Conservation (phyloP, 371 early-diverging fungal species). For the Zychaea mexicana region DNA sequence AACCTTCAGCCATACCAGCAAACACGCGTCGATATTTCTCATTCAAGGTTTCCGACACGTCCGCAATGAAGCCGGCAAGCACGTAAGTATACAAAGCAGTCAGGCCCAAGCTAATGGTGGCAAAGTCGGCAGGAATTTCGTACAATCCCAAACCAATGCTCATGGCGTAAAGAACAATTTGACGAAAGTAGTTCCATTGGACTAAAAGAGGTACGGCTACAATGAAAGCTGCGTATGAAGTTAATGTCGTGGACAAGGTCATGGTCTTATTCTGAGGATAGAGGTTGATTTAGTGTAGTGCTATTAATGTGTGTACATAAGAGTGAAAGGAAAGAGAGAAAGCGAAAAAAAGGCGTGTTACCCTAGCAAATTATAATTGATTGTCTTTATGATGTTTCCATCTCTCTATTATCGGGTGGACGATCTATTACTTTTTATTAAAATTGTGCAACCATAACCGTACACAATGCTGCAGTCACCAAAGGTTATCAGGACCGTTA, state of each 20-base stretch:
- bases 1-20: neutral
- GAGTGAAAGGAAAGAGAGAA: too few species aligned
- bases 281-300: too few species aligned
- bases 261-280: neutral
- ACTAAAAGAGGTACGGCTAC: slow-evolving; percentile 7
- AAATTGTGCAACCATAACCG: too few species aligned
- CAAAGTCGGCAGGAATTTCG: slow-evolving; percentile 8
- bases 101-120: neutral
- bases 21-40: neutral
- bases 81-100: slow-evolving; percentile 2
- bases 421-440: too few species aligned
- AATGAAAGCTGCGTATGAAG: neutral
- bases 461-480: too few species aligned
- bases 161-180: slow-evolving; percentile 2
- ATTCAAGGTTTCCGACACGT: neutral
- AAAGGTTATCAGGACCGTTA: too few species aligned
- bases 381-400: too few species aligned
- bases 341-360: too few species aligned
- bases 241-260: neutral
- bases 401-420: too few species aligned
- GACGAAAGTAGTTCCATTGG: slow-evolving; percentile 14
- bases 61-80: slow-evolving; percentile 3
- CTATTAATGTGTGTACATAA: too few species aligned
- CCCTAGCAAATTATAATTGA: too few species aligned
- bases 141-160: neutral